A percentile compares a stretch with the other conserved stretches of the same genome.
phyloP scores from a whole-genome alignment of 2,329 filamentous ascomycete genomes.

The Teratosphaeria pseudoeucalypti region DNA sequence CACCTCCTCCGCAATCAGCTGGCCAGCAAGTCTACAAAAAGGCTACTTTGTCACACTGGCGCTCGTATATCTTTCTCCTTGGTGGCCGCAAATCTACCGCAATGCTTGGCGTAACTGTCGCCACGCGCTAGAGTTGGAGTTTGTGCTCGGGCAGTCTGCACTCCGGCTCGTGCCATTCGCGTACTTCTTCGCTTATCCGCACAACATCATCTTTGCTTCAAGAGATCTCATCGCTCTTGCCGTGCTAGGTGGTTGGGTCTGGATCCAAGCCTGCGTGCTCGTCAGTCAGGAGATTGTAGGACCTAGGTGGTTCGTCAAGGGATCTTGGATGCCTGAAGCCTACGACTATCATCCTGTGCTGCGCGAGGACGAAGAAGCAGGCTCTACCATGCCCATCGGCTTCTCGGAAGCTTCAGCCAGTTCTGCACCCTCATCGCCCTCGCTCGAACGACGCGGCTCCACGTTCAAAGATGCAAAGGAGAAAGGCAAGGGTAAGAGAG shows the following conservation, averaged over 20 bases:
- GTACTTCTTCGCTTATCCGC: constrained; percentile 70
- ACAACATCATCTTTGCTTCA: constrained; percentile 72
- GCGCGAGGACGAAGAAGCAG: constrained; percentile 72
- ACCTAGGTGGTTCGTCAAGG: constrained; percentile 73
- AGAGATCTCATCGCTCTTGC: constrained; percentile 57
- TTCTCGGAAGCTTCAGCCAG: constrained; percentile 29
- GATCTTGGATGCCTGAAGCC: constrained; percentile 55
- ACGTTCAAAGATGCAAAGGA: constrained; percentile 23
- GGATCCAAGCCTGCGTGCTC: constrained; percentile 74
- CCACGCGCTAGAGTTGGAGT: constrained; percentile 82
- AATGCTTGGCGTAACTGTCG: constrained; percentile 87
- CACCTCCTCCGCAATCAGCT: constrained; percentile 48
- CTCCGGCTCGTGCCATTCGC: constrained; percentile 69
- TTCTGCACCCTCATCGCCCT: constrained; percentile 17
- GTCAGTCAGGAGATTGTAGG: constrained; percentile 74
- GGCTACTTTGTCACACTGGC: constrained; percentile 53
- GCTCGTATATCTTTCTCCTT: constrained; percentile 76
- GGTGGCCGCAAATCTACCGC: constrained; percentile 83
- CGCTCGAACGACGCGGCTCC: constrained; percentile 18
- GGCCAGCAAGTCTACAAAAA: constrained; percentile 42
- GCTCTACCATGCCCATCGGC: constrained; percentile 60
- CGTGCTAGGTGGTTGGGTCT: constrained; percentile 65
- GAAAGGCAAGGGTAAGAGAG: constrained; percentile 45
- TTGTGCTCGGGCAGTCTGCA: constrained; percentile 71
- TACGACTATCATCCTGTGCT: constrained; percentile 95